Conservation (phyloP, 1,284 basidiomycete genomes). For the Inonotus hispidus region DNA sequence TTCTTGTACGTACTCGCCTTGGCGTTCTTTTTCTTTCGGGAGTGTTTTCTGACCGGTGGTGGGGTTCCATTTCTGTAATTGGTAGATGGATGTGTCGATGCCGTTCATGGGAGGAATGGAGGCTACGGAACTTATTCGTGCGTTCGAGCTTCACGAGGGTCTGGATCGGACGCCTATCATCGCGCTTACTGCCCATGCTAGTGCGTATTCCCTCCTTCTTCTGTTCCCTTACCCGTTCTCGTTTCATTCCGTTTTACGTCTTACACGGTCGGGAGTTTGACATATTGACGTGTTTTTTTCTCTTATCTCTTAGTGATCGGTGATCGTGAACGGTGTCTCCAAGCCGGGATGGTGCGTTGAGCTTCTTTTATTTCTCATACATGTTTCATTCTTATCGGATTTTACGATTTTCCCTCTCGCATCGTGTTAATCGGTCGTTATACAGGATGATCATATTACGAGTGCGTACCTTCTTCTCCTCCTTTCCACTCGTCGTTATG, state of each 20-base stretch:
- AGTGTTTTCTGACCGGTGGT: neutral
- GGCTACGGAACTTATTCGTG: constrained; percentile 76
- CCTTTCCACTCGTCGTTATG: neutral
- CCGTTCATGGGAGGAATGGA: constrained; percentile 96
- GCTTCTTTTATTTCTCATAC: neutral
- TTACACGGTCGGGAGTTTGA: constrained; percentile 8
- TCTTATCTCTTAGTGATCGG: constrained; percentile 72
- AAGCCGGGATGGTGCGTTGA: constrained; percentile 74
- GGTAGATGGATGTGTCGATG: constrained; percentile 97
- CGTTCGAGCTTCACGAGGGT: constrained; percentile 74
- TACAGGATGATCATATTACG: constrained; percentile 63
- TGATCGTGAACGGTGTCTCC: constrained; percentile 87
- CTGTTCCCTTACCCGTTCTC: neutral
- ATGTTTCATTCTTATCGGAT: neutral
- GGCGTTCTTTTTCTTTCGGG: constrained; percentile 10
- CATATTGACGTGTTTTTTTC: constrained; percentile 17
- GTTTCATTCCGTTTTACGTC: constrained; percentile 7
- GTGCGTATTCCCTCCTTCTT: constrained; percentile 39
- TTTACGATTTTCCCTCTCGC: neutral
- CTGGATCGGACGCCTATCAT: constrained; percentile 87
- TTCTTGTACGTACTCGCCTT: constrained; percentile 53
- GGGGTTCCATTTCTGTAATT: neutral
- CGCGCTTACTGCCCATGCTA: constrained; percentile 89
- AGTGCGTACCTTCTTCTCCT: constrained; percentile 41
- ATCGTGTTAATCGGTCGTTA: neutral